Percentiles rank a stretch among this genome's conserved stretches.
Evolutionary conservation across 2,329 filamentous ascomycete species (phyloP).

Genomic region (Curvularia sp.): DNA sequence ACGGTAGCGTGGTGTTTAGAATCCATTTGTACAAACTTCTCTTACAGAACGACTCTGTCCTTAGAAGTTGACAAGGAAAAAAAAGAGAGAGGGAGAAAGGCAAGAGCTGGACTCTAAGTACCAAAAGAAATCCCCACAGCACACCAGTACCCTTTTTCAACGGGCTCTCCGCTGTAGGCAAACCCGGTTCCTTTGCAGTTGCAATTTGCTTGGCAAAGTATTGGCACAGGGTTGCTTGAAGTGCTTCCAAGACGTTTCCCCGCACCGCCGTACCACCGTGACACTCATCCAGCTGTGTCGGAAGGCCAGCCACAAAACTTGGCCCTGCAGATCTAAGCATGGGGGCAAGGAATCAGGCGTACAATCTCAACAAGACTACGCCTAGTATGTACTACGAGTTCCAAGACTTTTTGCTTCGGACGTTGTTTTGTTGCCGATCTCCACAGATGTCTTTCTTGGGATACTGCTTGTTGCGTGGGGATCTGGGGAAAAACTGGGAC

Average conservation of each 20-base stretch:
- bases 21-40: conserved; percentile 4
- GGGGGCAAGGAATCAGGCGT: neutral
- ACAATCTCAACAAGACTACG: no score
- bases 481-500: conserved; percentile 11
- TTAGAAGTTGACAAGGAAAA: neutral
- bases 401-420: conserved; percentile 15
- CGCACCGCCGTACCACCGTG: conserved; percentile 26
- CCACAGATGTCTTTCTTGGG: neutral
- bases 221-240: conserved; percentile 21
- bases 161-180: neutral
- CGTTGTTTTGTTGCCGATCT: neutral
- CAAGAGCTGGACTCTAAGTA: no score
- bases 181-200: neutral
- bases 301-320: conserved; percentile 13
- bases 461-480: neutral
- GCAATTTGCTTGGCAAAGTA: conserved; percentile 11
- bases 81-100: neutral
- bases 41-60: neutral
- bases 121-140: no score
- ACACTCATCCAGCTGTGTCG: conserved; percentile 1
- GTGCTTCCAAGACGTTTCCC: conserved; percentile 32
- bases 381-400: neutral
- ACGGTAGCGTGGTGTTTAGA: conserved; percentile 15
- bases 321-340: conserved; percentile 20
- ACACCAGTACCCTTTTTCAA: no score